Evolutionary conservation across 805 yeast genomes (phyloP).

Genomic region (Hanseniaspora thailandica): DNA sequence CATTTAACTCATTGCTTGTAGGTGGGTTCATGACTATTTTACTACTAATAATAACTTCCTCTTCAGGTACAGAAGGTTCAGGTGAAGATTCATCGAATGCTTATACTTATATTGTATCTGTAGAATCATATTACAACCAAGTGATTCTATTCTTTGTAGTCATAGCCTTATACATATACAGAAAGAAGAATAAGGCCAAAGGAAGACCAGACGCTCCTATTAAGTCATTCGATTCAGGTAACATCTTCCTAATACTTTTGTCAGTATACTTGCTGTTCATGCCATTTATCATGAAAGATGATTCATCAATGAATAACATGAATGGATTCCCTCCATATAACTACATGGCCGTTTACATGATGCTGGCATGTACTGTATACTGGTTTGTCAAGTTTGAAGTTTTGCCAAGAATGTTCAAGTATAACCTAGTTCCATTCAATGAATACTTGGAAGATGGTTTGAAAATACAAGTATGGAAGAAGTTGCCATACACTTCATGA

Average conservation of each 20-base stretch:
- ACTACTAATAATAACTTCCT: slow-evolving; percentile 29
- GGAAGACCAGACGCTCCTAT: slow-evolving; percentile 36
- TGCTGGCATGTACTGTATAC: slow-evolving; percentile 36
- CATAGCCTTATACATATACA: slow-evolving; percentile 44
- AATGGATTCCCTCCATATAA: slow-evolving; percentile 31
- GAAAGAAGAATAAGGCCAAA: slow-evolving; percentile 30
- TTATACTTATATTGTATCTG: slow-evolving; percentile 34
- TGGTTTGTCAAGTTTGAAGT: slow-evolving; percentile 45
- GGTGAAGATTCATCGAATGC: slow-evolving; percentile 19
- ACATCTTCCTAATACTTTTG: slow-evolving; percentile 35
- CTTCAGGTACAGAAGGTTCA: slow-evolving; percentile 23
- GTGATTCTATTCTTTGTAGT: slow-evolving; percentile 42
- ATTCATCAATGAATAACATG: slow-evolving; percentile 17
- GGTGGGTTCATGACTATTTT: slow-evolving; percentile 27
- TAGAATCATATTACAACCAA: slow-evolving; percentile 39
- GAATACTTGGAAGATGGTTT: slow-evolving; percentile 45
- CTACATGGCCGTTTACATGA: slow-evolving; percentile 33
- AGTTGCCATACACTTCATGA: slow-evolving; percentile 17
- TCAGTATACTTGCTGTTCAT: slow-evolving; percentile 40
- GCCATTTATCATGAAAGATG: slow-evolving; percentile 30
- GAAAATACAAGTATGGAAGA: slow-evolving; percentile 45
- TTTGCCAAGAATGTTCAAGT: slow-evolving; percentile 37
- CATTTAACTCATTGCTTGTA: slow-evolving; percentile 37
- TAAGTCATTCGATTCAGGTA: slow-evolving; percentile 40
- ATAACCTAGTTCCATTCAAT: slow-evolving; percentile 35